These are phyloP conservation scores for Ceraceosorus bombacis DNA, from an alignment of 1,284 basidiomycete genomes.

Conservation along the genomic window DNA sequence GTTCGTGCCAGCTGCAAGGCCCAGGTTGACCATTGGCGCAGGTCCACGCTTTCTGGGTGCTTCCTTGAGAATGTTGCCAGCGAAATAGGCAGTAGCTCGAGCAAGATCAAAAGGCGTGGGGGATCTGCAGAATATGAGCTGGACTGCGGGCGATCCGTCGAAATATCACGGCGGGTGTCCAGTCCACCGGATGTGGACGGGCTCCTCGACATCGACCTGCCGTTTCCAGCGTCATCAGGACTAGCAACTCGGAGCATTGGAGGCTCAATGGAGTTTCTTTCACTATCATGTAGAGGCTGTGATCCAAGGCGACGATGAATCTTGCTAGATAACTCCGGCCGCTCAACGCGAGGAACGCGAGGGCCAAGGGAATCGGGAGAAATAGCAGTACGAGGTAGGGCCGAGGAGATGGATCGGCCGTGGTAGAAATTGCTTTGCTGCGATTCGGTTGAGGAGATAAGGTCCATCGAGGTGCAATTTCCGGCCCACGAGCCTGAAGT, in stretches of 20 bases:
- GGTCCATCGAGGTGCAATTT: too few species aligned
- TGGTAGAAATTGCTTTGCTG: too few species aligned
- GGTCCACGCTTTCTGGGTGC: constrained; percentile 23
- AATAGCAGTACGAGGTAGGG: neutral
- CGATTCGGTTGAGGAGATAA: too few species aligned
- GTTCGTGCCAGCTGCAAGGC: constrained; percentile 32
- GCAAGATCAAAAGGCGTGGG: constrained; percentile 40
- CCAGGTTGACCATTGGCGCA: constrained; percentile 37
- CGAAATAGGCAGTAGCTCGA: constrained; percentile 40
- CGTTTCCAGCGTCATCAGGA: neutral
- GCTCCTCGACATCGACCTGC: neutral
- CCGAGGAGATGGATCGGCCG: too few species aligned
- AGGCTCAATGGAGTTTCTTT: too few species aligned
- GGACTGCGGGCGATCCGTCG: neutral
- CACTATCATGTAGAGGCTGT: neutral
- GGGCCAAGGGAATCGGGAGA: neutral
- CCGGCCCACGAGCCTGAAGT: neutral
- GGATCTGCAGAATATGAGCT: constrained; percentile 14
- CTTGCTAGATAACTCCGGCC: too few species aligned
- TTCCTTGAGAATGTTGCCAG: constrained; percentile 25
- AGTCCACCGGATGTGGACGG: neutral
- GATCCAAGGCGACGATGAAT: neutral
- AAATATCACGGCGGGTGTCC: too few species aligned
- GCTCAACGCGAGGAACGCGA: neutral
- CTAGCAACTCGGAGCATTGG: neutral